Conservation (phyloP, 2,329 filamentous ascomycete species). For the Didymella pomorum region DNA sequence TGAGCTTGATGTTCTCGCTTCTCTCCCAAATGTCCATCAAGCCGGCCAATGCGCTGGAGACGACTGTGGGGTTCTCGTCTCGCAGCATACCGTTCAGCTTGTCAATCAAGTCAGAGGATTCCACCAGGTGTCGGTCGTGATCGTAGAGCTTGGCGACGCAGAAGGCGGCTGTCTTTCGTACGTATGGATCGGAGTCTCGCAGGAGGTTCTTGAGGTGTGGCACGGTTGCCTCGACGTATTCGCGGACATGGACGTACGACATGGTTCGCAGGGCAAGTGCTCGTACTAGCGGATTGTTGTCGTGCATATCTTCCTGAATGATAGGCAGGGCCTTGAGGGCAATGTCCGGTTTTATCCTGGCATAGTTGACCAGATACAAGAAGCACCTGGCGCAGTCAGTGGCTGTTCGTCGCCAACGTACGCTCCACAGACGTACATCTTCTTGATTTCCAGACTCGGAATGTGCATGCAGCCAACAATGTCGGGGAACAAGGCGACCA, state of each 20-base stretch:
- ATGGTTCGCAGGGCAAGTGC: conserved; percentile 93
- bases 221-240: conserved; percentile 92
- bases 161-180: conserved; percentile 95
- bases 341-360: conserved; percentile 90
- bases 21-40: conserved; percentile 99
- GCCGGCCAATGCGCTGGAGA: conserved; percentile 88
- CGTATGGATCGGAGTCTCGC: conserved; percentile 89
- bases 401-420: neutral
- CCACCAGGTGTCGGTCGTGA: conserved; percentile 89
- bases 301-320: conserved; percentile 90
- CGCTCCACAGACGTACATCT: conserved; percentile 73
- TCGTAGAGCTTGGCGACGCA: conserved; percentile 98
- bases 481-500: conserved; percentile 96
- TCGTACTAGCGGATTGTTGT: conserved; percentile 88
- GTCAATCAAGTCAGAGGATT: conserved; percentile 90
- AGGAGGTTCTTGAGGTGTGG: conserved; percentile 83
- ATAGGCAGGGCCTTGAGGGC: conserved; percentile 92
- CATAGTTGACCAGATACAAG: conserved; percentile 95
- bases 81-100: conserved; percentile 86
- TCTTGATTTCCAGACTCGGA: conserved; percentile 96
- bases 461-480: conserved; percentile 96
- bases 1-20: conserved; percentile 96
- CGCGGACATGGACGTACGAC: conserved; percentile 95
- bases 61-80: conserved; percentile 97
- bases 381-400: conserved; percentile 78